Conservation (phyloP, 2,329 filamentous ascomycete genomes). For the Clonostachys byssicola region DNA sequence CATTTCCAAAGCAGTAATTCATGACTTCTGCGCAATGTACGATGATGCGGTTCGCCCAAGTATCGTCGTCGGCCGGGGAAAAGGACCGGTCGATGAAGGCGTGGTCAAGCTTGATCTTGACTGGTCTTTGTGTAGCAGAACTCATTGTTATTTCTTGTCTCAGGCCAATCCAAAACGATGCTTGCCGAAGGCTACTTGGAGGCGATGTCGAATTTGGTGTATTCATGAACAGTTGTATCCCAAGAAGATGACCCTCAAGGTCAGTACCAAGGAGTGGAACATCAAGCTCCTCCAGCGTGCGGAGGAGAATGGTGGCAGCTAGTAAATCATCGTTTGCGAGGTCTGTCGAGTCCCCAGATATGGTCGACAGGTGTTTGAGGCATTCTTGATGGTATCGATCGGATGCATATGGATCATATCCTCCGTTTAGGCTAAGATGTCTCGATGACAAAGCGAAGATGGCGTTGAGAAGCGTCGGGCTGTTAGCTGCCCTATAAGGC, state of each 20-base stretch:
- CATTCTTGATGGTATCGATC: conserved; percentile 52
- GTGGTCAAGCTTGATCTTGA: too few relatives aligned
- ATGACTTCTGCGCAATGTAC: too few relatives aligned
- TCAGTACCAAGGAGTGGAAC: neutral
- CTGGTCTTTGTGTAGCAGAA: too few relatives aligned
- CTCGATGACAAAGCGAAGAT: conserved; percentile 52
- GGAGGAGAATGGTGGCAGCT: conserved; percentile 19
- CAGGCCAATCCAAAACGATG: conserved; percentile 19
- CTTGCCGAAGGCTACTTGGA: too few relatives aligned
- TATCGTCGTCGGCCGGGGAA: too few relatives aligned
- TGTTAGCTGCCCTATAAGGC: conserved; percentile 44
- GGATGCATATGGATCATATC: conserved; percentile 43
- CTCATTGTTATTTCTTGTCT: conserved; percentile 13
- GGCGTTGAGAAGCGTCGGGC: conserved; percentile 48
- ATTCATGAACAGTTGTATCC: conserved; percentile 17
- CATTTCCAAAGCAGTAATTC: too few relatives aligned
- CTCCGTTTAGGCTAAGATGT: conserved; percentile 37
- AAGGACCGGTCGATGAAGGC: too few relatives aligned
- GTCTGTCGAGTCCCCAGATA: conserved; percentile 13
- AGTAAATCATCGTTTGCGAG: conserved; percentile 20
- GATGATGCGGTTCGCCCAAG: too few relatives aligned
- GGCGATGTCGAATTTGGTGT: conserved; percentile 15
- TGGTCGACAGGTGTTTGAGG: conserved; percentile 31
- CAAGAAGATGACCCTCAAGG: conserved; percentile 17
- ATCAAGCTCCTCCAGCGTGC: conserved; percentile 17